Base-by-base conservation (phyloP, 306 rosid species). In the Trifolium fragiferum region DNA sequence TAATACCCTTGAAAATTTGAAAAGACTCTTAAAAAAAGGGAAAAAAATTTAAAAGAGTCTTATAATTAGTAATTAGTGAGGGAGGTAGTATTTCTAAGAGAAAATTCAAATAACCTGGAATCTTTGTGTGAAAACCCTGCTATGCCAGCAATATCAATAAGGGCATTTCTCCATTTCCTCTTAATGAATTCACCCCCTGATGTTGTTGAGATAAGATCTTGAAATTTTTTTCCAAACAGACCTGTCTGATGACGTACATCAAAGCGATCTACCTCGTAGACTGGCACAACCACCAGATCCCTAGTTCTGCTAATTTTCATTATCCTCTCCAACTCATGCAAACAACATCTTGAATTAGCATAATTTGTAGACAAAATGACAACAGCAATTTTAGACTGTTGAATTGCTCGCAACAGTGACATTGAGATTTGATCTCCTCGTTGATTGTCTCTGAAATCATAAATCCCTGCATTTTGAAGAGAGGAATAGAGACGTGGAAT, bases 331-430 rank as follows among this genome's bases (percentile, higher is more conserved):
- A 75, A 30, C 41, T 70, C 76, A 14, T 10, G 20, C 9, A 78
- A 0, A 40, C 82, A 78, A 77, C 77, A 78, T 50, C n/a, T 50
- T 7, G 82, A 78, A 61, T 8, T 8, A 37, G 72, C 77, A 16
- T 61, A 78, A 25, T 38, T n/a, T 63, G 0, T 62, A 15, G 82
- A 70, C 37, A 78, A 61, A 16, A 78, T 19, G 38, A 78, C 6
- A 3, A 78, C 2, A 11, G 27, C 23, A 16, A 50, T 70, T 70
- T 23, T 78, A 10, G 50, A 78, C 2, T 1, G 3, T n/a, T 43
- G 21, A 0, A 78, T 70, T n/a, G 64, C 58, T 33, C 7, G 3
- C 16, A 50, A 10, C 2, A 78, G 0, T 76, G 66, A 60, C 1
- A 7, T 0, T 76, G 74, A 55, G 35, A 76, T 67, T 2, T 25